These are phyloP conservation scores for Metschnikowia colocasiae DNA, from an alignment of 805 yeast species.

Conservation along the genomic window DNA sequence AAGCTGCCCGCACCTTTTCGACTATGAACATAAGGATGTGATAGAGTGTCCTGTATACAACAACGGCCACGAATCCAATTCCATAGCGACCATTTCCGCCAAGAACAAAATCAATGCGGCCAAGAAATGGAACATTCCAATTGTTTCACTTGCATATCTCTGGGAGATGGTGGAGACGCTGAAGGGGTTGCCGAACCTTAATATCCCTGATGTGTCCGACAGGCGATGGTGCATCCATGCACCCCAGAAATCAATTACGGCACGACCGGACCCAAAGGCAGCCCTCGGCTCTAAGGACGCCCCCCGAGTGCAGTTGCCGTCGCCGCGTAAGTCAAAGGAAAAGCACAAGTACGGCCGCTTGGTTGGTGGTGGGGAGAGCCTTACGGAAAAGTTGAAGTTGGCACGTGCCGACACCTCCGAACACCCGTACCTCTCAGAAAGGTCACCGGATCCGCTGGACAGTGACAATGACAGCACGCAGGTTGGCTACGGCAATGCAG, in stretches of 20 bases:
- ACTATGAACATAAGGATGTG: conserved; percentile 30
- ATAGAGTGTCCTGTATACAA: conserved; percentile 34
- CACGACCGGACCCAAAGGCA: background rate
- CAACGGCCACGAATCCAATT: conserved; percentile 18
- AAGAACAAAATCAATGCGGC: conserved; percentile 57
- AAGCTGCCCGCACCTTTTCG: conserved; percentile 42
- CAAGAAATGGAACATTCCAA: conserved; percentile 53
- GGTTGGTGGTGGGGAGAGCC: conserved; percentile 31
- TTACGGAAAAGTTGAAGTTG: conserved; percentile 13
- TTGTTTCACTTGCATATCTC: conserved; percentile 51
- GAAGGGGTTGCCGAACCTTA: conserved; percentile 15
- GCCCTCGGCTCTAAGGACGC: conserved; percentile 4
- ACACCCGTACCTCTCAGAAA: background rate
- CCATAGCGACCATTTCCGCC: conserved; percentile 41
- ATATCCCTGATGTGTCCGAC: conserved; percentile 42
- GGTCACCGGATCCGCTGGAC: conserved; percentile 7
- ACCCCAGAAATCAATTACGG: conserved; percentile 25
- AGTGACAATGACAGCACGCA: conserved; percentile 13
- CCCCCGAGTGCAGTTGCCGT: conserved; percentile 41
- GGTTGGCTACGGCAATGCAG: conserved; percentile 19
- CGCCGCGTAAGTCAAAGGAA: conserved; percentile 48
- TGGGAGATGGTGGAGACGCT: conserved; percentile 46
- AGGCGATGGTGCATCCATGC: conserved; percentile 56
- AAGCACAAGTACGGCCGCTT: conserved; percentile 45
- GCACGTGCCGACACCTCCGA: conserved; percentile 9